phyloP scores from a whole-genome alignment of 208 protist species.

The Crithidia sp. region DNA sequence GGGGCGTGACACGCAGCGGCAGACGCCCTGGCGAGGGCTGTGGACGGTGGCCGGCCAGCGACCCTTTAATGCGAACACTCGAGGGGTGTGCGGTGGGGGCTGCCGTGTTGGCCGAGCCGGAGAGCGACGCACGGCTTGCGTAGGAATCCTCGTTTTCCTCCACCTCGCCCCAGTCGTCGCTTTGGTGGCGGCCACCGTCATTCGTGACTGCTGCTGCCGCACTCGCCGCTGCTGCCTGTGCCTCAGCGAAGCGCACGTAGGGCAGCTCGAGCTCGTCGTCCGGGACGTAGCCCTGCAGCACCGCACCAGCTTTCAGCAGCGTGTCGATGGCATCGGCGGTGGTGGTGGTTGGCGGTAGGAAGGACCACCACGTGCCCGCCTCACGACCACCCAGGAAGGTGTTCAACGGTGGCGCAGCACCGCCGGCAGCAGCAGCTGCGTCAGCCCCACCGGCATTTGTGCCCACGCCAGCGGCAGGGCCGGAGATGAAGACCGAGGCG shows the following conservation, averaged over 20 bases:
- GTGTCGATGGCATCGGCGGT: slow-evolving; percentile 59
- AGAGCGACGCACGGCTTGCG: background rate
- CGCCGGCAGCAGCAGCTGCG: background rate
- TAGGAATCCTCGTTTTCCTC: slow-evolving; percentile 9
- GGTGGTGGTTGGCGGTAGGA: slow-evolving; percentile 30
- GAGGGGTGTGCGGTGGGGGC: background rate
- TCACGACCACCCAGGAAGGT: slow-evolving; percentile 44
- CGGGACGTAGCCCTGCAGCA: slow-evolving; percentile 50
- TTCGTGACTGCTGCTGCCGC: background rate
- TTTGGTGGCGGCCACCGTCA: background rate
- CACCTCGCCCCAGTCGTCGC: background rate
- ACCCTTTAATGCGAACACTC: background rate
- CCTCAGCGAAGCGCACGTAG: slow-evolving; percentile 50
- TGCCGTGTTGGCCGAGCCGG: slow-evolving; percentile 12
- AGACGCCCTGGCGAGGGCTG: slow-evolving; percentile 32
- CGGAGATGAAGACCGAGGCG: too few relatives aligned
- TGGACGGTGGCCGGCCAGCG: background rate
- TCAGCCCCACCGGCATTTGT: background rate
- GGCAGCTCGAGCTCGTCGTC: slow-evolving; percentile 55
- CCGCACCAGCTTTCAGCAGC: slow-evolving; percentile 48
- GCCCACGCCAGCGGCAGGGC: background rate
- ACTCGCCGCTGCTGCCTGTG: background rate
- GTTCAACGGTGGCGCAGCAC: background rate
- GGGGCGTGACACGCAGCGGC: slow-evolving; percentile 60
- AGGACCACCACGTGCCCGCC: slow-evolving; percentile 52